Conservation (phyloP, 371 early-diverging fungal genomes). For the Cokeromyces recurvatus region DNA sequence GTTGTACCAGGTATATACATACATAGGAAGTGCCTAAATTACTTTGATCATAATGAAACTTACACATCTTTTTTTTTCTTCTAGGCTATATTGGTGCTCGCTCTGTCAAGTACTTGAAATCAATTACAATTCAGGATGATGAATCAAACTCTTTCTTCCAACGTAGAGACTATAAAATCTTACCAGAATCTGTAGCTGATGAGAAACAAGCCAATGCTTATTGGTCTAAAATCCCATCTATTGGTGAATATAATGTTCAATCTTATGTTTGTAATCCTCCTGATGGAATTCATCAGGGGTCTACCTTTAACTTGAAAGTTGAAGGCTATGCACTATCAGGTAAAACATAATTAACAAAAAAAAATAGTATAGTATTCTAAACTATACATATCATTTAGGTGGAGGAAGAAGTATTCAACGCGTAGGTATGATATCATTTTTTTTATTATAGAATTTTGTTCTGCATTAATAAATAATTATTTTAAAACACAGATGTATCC, state of each 20-base stretch:
- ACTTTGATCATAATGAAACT: no score
- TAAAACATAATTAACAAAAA: no score
- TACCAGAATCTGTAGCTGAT: slow-evolving; percentile 59
- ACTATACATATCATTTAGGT: slow-evolving; percentile 24
- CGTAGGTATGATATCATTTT: slow-evolving; percentile 58
- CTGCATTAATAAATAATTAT: no score
- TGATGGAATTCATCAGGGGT: slow-evolving; percentile 22
- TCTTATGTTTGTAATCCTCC: slow-evolving; percentile 60
- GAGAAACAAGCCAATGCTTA: slow-evolving; percentile 40
- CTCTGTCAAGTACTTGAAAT: slow-evolving; percentile 76
- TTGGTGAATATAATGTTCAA: slow-evolving; percentile 77
- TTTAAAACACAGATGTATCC: slow-evolving; percentile 75
- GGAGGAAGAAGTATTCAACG: slow-evolving; percentile 64
- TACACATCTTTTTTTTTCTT: not conserved
- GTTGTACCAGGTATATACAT: slow-evolving; percentile 73
- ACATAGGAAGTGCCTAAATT: not conserved
- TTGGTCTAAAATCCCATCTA: slow-evolving; percentile 52
- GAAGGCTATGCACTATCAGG: slow-evolving; percentile 43
- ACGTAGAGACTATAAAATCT: slow-evolving; percentile 78
- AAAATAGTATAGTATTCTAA: no score
- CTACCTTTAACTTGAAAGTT: slow-evolving; percentile 6
- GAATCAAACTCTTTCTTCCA: slow-evolving; percentile 79
- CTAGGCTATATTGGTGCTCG: slow-evolving; percentile 79
- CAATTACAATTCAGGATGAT: slow-evolving; percentile 56
- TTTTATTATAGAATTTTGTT: no score